Conservation (phyloP, 192 early-diverging fungal species). For the Backusella parvicylindrica region DNA sequence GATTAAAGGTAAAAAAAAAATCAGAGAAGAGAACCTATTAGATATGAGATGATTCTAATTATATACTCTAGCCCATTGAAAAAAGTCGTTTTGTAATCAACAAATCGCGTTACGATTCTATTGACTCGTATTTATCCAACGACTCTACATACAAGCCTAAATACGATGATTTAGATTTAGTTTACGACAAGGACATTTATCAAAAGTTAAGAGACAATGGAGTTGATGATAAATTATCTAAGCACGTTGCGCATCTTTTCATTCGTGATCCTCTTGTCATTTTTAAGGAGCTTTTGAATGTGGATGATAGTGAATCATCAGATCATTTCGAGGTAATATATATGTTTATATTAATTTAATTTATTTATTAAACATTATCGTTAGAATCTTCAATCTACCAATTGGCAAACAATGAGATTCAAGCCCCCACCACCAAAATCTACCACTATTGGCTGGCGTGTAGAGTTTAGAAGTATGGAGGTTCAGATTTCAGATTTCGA, state of each 20-base stretch:
- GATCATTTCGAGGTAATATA: conserved; percentile 89
- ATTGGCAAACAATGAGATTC: conserved; percentile 99
- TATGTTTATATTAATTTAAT: background rate
- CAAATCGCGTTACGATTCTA: conserved; percentile 96
- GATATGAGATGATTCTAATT: background rate
- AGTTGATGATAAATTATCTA: conserved; percentile 85
- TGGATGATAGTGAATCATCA: conserved; percentile 77
- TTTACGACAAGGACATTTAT: conserved; percentile 80
- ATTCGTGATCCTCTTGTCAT: conserved; percentile 98
- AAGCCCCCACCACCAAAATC: conserved; percentile 90
- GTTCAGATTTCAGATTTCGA: conserved; percentile 96
- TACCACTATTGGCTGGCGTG: conserved; percentile 93
- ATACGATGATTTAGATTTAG: conserved; percentile 91
- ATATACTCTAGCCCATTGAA: conserved; percentile 54
- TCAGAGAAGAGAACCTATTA: background rate
- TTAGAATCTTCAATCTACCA: conserved; percentile 96
- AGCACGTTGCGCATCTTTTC: conserved; percentile 93
- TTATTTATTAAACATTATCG: background rate
- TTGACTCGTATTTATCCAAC: conserved; percentile 82
- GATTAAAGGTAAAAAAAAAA: conserved; percentile 49
- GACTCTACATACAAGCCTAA: conserved; percentile 71
- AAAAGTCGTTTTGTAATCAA: conserved; percentile 77
- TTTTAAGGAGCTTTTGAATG: conserved; percentile 84
- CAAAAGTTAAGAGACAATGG: conserved; percentile 67
- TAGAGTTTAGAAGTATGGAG: conserved; percentile 97